These are phyloP conservation scores for Pleurotus salmoneostramineus DNA, from an alignment of 768 basidiomycete genomes.

Conservation along the genomic window DNA sequence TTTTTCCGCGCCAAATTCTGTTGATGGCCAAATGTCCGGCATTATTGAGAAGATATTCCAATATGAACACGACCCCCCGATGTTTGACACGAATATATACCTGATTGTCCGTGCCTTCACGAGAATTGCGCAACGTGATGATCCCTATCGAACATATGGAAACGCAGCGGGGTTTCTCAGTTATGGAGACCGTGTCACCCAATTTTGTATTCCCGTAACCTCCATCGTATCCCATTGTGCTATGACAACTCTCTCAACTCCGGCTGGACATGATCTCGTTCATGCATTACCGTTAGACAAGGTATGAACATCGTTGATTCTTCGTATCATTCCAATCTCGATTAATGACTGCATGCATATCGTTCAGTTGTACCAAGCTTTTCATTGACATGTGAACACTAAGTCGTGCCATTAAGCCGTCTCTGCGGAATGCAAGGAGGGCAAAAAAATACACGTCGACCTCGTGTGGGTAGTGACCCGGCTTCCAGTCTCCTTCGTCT, in stretches of 20 bases:
- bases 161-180: slow-evolving; percentile 13
- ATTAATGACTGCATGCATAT: too few relatives aligned
- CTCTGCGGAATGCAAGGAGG: too few relatives aligned
- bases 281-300: slow-evolving; percentile 3
- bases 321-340: too few relatives aligned
- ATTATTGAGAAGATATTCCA: slow-evolving; percentile 7
- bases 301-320: too few relatives aligned
- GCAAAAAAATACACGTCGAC: too few relatives aligned
- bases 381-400: too few relatives aligned
- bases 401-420: too few relatives aligned
- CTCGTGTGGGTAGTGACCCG: too few relatives aligned
- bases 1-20: slow-evolving; percentile 1
- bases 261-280: neutral
- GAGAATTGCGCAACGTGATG: neutral
- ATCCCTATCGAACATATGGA: slow-evolving; percentile 13
- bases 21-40: neutral
- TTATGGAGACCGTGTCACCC: neutral
- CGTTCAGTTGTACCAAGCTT: too few relatives aligned
- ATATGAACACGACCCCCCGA: neutral
- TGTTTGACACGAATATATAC: neutral
- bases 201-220: slow-evolving; percentile 6
- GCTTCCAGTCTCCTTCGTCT: too few relatives aligned
- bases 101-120: neutral
- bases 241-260: slow-evolving; percentile 2
- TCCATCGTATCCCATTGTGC: slow-evolving; percentile 11